Evolutionary conservation across 768 basidiomycete genomes (phyloP), one percentile per base, ranked within the genome.

Genomic region (Lentinula sp.): DNA sequence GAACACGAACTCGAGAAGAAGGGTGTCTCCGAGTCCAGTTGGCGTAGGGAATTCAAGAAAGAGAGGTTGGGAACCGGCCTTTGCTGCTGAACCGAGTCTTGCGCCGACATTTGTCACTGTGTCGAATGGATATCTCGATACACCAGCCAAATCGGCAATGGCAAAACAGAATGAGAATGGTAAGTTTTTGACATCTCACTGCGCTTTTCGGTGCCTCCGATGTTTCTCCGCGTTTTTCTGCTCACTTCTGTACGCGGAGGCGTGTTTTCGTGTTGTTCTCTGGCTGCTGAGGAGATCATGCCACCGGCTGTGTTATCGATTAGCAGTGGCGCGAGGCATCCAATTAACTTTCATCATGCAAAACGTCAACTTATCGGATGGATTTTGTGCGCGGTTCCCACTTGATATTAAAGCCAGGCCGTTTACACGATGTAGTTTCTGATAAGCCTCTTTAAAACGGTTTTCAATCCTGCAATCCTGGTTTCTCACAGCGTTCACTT

Each of bases 1-100:
- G 2, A 0, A 18, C 6, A 39, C 6, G n/a, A 69, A 70, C 56
- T 67, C 73, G 5, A 60, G 33, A 10, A n/a, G 66, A 65, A 69
- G 76, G 67, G 70, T 79, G 33, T 71, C 77, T 4, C 72, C 80
- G 18, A 33, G n/a, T 18, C 37, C 54, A 23, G 33, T 33, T 13
- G 28, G 15, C 5, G 13, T 8, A 12, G 39, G 41, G 3, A 66
- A 78, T 43, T 77, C 81, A 3, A 76, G 82, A 56, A 90, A 90
- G 71, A 76, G 90, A 69, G 87, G 86, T 35, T 91, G 90, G 90
- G 83, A 85, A 43, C 89, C 90, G 4, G 77, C 82, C 0, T 78
- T 76, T 59, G 76, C 82, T 46, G 85, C 83, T 63, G 80, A 81
- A 9, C 85, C 81, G 68, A 76, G 68, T 67, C 82, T 84, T 6